phyloP scores from a whole-genome alignment of 148 eudicot genomes.

The Chenopodium quinoa region DNA sequence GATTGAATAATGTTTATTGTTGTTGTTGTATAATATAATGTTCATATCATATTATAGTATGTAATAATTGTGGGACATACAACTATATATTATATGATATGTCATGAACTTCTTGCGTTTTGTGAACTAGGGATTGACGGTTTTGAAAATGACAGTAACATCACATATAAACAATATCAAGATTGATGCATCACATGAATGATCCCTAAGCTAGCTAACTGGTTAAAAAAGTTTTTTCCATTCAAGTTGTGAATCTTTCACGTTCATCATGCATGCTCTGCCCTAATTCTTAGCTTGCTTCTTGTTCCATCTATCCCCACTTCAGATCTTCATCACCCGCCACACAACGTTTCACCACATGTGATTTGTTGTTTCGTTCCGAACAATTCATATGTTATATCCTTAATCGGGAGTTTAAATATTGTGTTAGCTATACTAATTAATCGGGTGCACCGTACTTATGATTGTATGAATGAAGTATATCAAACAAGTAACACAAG shows the following conservation, averaged over 20 bases:
- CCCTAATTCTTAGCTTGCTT: background rate
- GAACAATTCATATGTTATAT: too few species aligned
- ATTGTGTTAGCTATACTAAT: too few species aligned
- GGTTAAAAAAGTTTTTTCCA: background rate
- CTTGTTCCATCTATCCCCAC: background rate
- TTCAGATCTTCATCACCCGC: background rate
- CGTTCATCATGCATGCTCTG: slow-evolving; percentile 27
- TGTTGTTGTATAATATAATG: too few species aligned
- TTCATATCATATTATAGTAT: too few species aligned
- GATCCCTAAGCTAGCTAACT: background rate
- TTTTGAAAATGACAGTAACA: slow-evolving; percentile 21
- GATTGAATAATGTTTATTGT: too few species aligned
- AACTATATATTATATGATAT: background rate
- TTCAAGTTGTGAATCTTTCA: slow-evolving; percentile 26
- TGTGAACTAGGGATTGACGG: slow-evolving; percentile 13
- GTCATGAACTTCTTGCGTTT: slow-evolving; percentile 20
- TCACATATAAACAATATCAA: background rate
- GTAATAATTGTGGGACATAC: background rate
- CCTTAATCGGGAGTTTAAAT: too few species aligned
- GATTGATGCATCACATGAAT: background rate
- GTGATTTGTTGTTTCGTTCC: background rate
- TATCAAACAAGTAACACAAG: too few species aligned
- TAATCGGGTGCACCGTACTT: too few species aligned
- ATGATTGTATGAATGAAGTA: too few species aligned
- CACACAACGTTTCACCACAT: background rate